Conservation (phyloP, 2,329 filamentous ascomycete species). For the Ophiostoma tasmaniense region DNA sequence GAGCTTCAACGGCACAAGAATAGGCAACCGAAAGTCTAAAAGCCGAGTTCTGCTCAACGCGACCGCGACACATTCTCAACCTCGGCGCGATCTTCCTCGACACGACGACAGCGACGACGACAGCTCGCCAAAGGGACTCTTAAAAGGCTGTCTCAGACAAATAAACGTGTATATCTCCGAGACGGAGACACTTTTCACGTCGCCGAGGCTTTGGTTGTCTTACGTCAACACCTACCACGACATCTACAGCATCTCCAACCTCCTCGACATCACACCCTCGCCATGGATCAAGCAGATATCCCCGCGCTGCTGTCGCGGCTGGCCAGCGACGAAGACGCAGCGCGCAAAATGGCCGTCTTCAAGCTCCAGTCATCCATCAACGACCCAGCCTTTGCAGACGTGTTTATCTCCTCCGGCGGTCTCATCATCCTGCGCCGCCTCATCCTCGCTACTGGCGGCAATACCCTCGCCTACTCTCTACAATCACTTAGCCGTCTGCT, state of each 20-base stretch:
- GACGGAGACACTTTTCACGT: neutral
- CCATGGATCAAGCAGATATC: constrained; percentile 60
- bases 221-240: too few species aligned
- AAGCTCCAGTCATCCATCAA: constrained; percentile 93
- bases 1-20: neutral
- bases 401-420: constrained; percentile 87
- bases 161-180: neutral
- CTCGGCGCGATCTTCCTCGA: neutral
- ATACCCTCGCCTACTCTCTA: constrained; percentile 90
- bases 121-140: neutral
- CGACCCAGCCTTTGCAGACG: constrained; percentile 91
- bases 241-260: too few species aligned
- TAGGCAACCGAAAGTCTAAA: neutral
- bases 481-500: constrained; percentile 80
- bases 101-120: neutral
- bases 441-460: constrained; percentile 77
- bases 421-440: constrained; percentile 72
- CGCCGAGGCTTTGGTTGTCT: too few species aligned
- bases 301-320: constrained; percentile 56
- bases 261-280: constrained; percentile 9
- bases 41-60: neutral
- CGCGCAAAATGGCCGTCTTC: constrained; percentile 97
- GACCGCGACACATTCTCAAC: neutral
- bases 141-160: neutral
- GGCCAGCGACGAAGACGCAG: constrained; percentile 70